Percentiles rank a stretch among this genome's conserved stretches.
Evolutionary conservation across 2,329 filamentous ascomycete species (phyloP).

Genomic region (Pleomassaria siparia): DNA sequence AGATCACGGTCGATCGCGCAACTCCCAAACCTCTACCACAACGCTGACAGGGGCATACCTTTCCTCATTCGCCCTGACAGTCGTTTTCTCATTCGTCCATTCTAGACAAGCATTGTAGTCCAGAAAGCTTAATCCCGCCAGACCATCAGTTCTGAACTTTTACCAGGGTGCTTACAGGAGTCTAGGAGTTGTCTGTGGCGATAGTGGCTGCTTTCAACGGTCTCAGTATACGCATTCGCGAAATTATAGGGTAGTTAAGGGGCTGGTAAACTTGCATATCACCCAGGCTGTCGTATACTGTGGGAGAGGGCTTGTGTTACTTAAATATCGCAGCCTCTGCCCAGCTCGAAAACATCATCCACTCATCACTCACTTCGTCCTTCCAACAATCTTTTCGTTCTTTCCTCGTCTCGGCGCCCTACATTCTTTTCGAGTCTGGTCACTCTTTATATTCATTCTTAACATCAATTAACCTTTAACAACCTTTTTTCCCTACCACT

Average conservation of each 20-base stretch:
- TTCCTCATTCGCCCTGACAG: slow-evolving; percentile 1
- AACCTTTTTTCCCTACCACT: neutral
- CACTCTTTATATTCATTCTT: slow-evolving; percentile 23
- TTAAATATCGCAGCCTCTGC: slow-evolving; percentile 6
- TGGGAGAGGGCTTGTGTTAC: neutral
- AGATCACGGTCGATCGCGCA: slow-evolving; percentile 19
- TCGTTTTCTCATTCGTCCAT: slow-evolving; percentile 15
- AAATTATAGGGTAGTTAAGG: slow-evolving; percentile 4
- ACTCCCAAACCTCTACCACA: slow-evolving; percentile 19
- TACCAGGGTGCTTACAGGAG: slow-evolving; percentile 10
- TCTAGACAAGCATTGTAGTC: slow-evolving; percentile 8
- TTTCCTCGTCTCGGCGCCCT: slow-evolving; percentile 16
- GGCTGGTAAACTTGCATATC: slow-evolving; percentile 1
- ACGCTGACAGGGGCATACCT: slow-evolving; percentile 14
- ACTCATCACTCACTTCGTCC: slow-evolving; percentile 2
- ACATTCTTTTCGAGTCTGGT: slow-evolving; percentile 34
- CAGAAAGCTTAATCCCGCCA: slow-evolving; percentile 15
- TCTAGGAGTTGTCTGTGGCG: slow-evolving; percentile 11
- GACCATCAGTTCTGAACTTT: slow-evolving; percentile 12
- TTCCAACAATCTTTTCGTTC: slow-evolving; percentile 3
- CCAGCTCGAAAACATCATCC: slow-evolving; percentile 1
- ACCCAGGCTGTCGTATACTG: neutral
- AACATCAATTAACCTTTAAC: neutral
- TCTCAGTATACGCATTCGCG: slow-evolving; percentile 13
- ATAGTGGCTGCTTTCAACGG: slow-evolving; percentile 12